Evolutionary conservation across 768 basidiomycete genomes (phyloP).

Genomic region (Bullera alba): DNA sequence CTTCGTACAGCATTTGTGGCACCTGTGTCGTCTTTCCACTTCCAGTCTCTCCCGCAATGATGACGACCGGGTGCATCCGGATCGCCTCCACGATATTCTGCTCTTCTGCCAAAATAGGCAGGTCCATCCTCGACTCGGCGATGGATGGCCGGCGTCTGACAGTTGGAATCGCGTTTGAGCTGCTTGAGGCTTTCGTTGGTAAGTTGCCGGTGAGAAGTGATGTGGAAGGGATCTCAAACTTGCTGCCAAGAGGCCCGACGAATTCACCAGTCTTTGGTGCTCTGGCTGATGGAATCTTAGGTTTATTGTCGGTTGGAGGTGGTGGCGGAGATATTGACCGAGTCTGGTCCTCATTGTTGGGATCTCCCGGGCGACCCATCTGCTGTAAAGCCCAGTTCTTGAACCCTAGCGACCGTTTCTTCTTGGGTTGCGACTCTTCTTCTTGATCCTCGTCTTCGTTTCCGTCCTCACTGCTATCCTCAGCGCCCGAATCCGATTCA

Average conservation of each 20-base stretch:
- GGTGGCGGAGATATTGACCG: conserved; percentile 9
- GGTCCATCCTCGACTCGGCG: conserved; percentile 64
- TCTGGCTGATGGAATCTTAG: conserved; percentile 26
- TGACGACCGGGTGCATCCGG: conserved; percentile 72
- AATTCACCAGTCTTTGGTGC: conserved; percentile 46
- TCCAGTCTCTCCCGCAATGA: conserved; percentile 91
- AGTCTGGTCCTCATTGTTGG: too few relatives aligned
- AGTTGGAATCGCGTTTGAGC: conserved; percentile 29
- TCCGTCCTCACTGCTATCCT: conserved; percentile 20
- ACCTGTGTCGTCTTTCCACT: conserved; percentile 98
- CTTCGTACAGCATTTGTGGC: conserved; percentile 96
- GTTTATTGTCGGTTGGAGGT: too few relatives aligned
- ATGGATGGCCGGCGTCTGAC: conserved; percentile 65
- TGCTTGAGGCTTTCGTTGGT: neutral
- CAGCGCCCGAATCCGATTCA: conserved; percentile 17
- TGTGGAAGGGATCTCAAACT: conserved; percentile 54
- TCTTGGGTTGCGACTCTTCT: conserved; percentile 28
- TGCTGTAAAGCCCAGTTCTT: conserved; percentile 87
- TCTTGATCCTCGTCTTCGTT: conserved; percentile 19
- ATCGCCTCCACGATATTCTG: conserved; percentile 90
- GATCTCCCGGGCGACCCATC: too few relatives aligned
- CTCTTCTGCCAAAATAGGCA: conserved; percentile 90
- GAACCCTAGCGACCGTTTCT: conserved; percentile 53
- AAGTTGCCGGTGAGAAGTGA: conserved; percentile 29
- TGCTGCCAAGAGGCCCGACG: conserved; percentile 72